phyloP scores from a whole-genome alignment of 202 grass and related monocot species.

The Setaria viridis region DNA sequence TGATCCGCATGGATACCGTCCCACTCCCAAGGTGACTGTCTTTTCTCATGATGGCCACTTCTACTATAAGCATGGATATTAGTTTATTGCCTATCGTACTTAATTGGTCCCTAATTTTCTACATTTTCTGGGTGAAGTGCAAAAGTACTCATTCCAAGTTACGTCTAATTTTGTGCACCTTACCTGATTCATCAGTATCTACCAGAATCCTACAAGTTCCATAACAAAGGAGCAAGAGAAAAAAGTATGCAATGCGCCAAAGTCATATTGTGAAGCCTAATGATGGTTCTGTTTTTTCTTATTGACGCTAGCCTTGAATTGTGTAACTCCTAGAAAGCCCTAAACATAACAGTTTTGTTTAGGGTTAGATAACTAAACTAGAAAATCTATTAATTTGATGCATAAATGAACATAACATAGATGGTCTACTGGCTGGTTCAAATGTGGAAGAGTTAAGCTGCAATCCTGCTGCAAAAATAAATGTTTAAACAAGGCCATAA shows the following conservation, averaged over 20 bases:
- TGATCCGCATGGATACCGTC: not conserved
- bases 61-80: not conserved
- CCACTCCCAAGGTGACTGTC: not conserved
- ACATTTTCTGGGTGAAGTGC: not conserved
- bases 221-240: not conserved
- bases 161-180: not conserved
- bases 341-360: not conserved
- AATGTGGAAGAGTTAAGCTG: not conserved
- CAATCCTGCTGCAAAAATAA: slow-evolving; percentile 13
- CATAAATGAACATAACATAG: not conserved
- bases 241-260: not conserved
- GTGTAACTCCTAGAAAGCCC: not conserved
- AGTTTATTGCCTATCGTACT: not conserved
- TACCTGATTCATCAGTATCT: not conserved
- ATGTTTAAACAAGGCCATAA: not conserved
- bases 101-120: not conserved
- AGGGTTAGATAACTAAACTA: not conserved
- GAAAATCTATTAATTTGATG: not conserved
- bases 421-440: not conserved
- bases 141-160: not conserved
- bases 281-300: not conserved
- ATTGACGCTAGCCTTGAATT: not conserved
- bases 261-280: slow-evolving; percentile 3
- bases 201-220: slow-evolving; percentile 11
- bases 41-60: not conserved